These are phyloP conservation scores for Xerocomellus amylosporus DNA, from an alignment of 768 basidiomycete genomes.

Conservation along the genomic window DNA sequence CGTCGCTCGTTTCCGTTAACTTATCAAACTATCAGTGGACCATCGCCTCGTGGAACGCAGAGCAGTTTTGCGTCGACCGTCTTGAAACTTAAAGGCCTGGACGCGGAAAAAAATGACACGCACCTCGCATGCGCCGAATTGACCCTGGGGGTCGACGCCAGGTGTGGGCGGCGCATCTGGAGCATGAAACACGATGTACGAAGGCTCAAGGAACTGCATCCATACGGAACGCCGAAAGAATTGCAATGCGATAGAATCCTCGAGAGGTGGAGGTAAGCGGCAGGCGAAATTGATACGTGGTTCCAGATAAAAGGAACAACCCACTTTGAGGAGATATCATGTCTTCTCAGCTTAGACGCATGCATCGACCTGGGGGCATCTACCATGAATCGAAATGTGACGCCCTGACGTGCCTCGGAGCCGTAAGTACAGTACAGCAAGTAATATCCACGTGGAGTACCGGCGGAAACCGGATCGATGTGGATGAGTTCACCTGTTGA, in stretches of 20 bases:
- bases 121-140: not conserved
- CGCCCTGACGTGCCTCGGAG: not conserved
- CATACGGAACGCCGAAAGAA: not conserved
- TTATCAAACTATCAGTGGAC: slow-evolving; percentile 14
- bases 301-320: not conserved
- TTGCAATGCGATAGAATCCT: not conserved
- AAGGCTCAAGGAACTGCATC: not conserved
- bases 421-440: not conserved
- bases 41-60: not conserved
- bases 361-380: not conserved
- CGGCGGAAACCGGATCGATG: not conserved
- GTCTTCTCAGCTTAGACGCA: not conserved
- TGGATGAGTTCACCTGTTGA: not conserved
- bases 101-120: not conserved
- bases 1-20: slow-evolving; percentile 6
- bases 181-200: not conserved
- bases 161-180: not conserved
- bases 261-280: not conserved
- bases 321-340: not conserved
- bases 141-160: not conserved
- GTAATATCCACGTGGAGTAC: too few species aligned
- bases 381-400: not conserved
- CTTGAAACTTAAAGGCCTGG: not conserved
- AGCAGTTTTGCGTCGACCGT: not conserved
- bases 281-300: not conserved